Percentiles rank a stretch among this genome's conserved stretches.
These are phyloP conservation scores for Cadophora gregata DNA, from an alignment of 2,329 filamentous ascomycete species.

Conservation along the genomic window DNA sequence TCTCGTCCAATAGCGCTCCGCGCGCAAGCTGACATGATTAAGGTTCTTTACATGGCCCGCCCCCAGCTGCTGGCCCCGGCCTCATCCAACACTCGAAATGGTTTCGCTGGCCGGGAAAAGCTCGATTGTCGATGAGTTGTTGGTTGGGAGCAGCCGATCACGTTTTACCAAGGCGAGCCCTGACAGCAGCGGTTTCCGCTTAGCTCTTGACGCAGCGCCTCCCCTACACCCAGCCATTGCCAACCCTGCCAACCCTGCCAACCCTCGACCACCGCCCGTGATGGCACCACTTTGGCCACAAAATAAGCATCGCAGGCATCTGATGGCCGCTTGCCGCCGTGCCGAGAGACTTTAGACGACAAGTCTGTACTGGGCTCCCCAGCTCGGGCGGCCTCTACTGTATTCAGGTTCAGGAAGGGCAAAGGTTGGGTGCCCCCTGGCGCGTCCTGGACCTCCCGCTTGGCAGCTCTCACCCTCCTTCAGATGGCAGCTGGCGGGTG, in stretches of 20 bases:
- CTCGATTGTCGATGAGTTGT: constrained; percentile 20
- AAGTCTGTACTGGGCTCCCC: not conserved
- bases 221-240: constrained; percentile 5
- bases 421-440: not conserved
- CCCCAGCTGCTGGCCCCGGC: constrained; percentile 1
- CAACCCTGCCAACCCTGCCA: constrained; percentile 1
- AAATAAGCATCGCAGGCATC: constrained; percentile 17
- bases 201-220: constrained; percentile 23
- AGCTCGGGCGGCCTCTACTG: too few species aligned
- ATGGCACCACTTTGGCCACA: constrained; percentile 18
- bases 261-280: constrained; percentile 16
- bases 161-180: constrained; percentile 36
- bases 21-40: constrained; percentile 26
- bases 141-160: constrained; percentile 23
- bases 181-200: constrained; percentile 39
- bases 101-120: constrained; percentile 25
- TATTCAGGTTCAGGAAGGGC: not conserved
- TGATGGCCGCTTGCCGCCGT: constrained; percentile 22
- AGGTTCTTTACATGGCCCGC: constrained; percentile 12
- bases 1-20: not conserved
- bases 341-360: constrained; percentile 29
- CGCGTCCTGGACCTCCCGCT: constrained; percentile 31
- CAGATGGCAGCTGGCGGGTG: constrained; percentile 15
- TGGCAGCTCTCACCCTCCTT: constrained; percentile 24
- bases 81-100: constrained; percentile 22